Evolutionary conservation across 257 asterid species (phyloP).

Genomic region (Lantana camara): DNA sequence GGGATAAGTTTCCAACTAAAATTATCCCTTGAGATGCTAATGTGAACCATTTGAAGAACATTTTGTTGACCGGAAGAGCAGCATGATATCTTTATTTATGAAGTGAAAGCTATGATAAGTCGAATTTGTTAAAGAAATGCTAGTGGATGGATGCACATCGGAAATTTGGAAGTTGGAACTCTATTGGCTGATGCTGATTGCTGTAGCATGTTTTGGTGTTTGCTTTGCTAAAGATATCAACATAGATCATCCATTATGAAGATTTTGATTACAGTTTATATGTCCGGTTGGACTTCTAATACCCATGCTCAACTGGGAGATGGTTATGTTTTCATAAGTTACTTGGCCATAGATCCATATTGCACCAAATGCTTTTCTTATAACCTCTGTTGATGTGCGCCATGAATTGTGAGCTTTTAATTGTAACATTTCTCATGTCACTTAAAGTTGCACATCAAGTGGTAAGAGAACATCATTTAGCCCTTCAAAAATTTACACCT

Average conservation of each 20-base stretch:
- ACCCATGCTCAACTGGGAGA: neutral
- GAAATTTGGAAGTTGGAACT: neutral
- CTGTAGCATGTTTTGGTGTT: neutral
- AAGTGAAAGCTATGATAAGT: constrained; percentile 1
- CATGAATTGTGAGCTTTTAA: neutral
- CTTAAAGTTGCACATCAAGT: neutral
- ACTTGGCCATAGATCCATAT: neutral
- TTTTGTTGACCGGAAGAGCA: neutral
- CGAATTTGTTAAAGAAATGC: neutral
- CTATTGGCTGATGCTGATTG: constrained; percentile 7
- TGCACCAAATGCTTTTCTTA: neutral
- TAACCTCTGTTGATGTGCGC: neutral
- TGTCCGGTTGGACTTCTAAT: neutral
- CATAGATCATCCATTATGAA: neutral
- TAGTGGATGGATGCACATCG: neutral
- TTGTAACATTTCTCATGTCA: neutral
- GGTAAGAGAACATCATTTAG: no score
- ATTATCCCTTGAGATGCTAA: neutral
- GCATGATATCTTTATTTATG: neutral
- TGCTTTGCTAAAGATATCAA: neutral
- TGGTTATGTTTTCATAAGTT: neutral
- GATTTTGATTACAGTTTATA: neutral
- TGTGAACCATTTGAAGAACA: constrained; percentile 7
- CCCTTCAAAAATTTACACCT: no score
- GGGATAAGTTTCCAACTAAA: neutral